Evolutionary conservation across 208 protist genomes (phyloP), one percentile per base, ranked within the genome.

Genomic region (Willaertia magna): DNA sequence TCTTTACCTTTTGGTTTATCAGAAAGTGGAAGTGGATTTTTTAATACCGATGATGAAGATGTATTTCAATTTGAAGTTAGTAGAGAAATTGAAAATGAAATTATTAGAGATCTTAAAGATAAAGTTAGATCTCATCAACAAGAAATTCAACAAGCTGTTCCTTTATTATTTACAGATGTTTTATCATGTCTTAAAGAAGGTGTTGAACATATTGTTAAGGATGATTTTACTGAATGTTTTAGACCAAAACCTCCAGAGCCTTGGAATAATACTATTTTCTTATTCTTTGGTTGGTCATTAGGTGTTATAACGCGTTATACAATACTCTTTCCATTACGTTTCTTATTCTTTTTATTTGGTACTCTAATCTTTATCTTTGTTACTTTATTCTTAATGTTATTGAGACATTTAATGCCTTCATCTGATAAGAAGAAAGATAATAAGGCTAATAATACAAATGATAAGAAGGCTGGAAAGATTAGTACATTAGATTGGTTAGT

Each of bases 241-340:
- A 11, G 44, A 52, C 67, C 43, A 59, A 87, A 26, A 59, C 46
- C 74, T 43, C 79, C 74, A 44, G 61, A 78, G 20, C 14, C 52
- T 78, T 87, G 85, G 85, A 87, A 83, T 59, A 82, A 6, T 4
- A 74, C 40, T 44, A 9, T 52, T 39, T 44, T 75, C 22, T 86
- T 89, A 12, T 88, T 61, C 30, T 1, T 47, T 20, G 51, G 52
- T 4, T 89, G 86, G 83, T 76, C 20, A 0, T 47, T 88, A 0
- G 86, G 78, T 26, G 18, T 43, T 0, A 30, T 85, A 30, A 39
- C 86, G 16, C 52, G 86, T n/a, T 88, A 88, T 40, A 18, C 47
- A 0, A 49, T 89, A 30, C 47, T 89, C 12, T 75, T 89, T 14
- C 87, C 87, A 51, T 61, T 89, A 4, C 40, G 87, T 4, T 14